Evolutionary conservation across 1,284 basidiomycete genomes (phyloP).

Genomic region (Pterulicium gracile): DNA sequence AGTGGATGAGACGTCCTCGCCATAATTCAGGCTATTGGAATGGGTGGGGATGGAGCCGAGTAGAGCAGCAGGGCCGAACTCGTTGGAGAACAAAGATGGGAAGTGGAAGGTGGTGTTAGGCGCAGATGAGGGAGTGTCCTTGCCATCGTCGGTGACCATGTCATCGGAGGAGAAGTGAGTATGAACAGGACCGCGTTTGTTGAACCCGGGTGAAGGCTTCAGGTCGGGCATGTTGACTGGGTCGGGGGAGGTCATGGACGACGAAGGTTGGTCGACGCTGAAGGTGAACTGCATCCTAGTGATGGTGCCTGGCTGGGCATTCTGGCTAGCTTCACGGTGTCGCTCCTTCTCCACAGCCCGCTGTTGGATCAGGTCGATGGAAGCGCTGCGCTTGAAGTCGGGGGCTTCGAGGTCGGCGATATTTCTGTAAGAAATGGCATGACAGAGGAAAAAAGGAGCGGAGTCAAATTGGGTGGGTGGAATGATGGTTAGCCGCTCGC

Average conservation of each 20-base stretch:
- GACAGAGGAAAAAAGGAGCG: slow-evolving; percentile 9
- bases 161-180: slow-evolving; percentile 22
- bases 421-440: slow-evolving; percentile 33
- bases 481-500: background rate
- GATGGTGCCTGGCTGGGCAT: slow-evolving; percentile 54
- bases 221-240: slow-evolving; percentile 54
- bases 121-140: slow-evolving; percentile 7
- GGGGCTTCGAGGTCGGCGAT: slow-evolving; percentile 74
- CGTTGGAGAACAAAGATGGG: slow-evolving; percentile 57
- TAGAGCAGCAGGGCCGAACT: slow-evolving; percentile 69
- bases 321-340: slow-evolving; percentile 57
- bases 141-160: slow-evolving; percentile 15
- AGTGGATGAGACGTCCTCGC: slow-evolving; percentile 47
- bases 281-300: slow-evolving; percentile 82
- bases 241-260: slow-evolving; percentile 27
- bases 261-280: slow-evolving; percentile 57
- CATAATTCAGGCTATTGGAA: slow-evolving; percentile 60
- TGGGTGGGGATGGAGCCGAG: slow-evolving; percentile 53
- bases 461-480: slow-evolving; percentile 3
- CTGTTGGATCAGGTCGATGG: slow-evolving; percentile 64
- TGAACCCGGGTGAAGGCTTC: slow-evolving; percentile 57
- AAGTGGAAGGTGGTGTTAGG: slow-evolving; percentile 34
- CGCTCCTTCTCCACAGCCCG: slow-evolving; percentile 72
- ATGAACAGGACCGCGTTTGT: slow-evolving; percentile 31
- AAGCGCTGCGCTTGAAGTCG: slow-evolving; percentile 62